Percentiles rank a stretch among this genome's conserved stretches.
Conservation (phyloP, 2,329 filamentous ascomycete genomes). For the Rhexocercosporidium sp. region DNA sequence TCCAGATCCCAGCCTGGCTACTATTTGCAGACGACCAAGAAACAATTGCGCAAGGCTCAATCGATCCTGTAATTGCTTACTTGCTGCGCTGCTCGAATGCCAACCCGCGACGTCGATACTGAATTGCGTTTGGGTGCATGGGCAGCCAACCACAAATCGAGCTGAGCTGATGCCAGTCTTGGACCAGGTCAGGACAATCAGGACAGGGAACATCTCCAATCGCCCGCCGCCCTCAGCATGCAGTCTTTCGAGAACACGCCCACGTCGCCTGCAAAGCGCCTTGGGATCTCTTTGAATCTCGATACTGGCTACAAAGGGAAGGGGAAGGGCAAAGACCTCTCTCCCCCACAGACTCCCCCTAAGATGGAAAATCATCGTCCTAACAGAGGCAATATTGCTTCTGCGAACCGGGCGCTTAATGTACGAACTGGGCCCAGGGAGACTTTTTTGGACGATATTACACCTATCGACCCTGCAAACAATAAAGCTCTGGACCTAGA, state of each 20-base stretch:
- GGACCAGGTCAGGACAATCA: constrained; percentile 5
- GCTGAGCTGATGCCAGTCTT: constrained; percentile 27
- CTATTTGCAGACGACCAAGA: constrained; percentile 9
- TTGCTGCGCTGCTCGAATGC: constrained; percentile 7
- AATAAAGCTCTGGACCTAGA: constrained; percentile 33
- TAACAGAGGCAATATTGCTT: constrained; percentile 33
- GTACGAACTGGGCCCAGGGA: constrained; percentile 34
- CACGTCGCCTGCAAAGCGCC: constrained; percentile 37
- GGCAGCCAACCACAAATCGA: constrained; percentile 16
- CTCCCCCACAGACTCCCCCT: constrained; percentile 39
- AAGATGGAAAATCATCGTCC: constrained; percentile 30
- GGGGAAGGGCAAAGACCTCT: constrained; percentile 32
- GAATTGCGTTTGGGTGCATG: constrained; percentile 22
- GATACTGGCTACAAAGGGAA: constrained; percentile 40
- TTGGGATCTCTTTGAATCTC: constrained; percentile 38
- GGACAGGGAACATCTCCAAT: neutral
- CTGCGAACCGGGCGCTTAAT: constrained; percentile 39
- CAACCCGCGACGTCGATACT: constrained; percentile 15
- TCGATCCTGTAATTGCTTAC: constrained; percentile 24
- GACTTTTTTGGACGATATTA: constrained; percentile 44
- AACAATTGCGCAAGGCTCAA: constrained; percentile 19
- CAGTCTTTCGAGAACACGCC: constrained; percentile 37
- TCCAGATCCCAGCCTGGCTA: constrained; percentile 19
- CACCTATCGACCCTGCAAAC: constrained; percentile 39
- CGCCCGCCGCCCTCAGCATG: constrained; percentile 30